Evolutionary conservation across 2,329 filamentous ascomycete species (phyloP), one percentile per base, ranked within the genome.

Genomic region (Fusarium graminum): DNA sequence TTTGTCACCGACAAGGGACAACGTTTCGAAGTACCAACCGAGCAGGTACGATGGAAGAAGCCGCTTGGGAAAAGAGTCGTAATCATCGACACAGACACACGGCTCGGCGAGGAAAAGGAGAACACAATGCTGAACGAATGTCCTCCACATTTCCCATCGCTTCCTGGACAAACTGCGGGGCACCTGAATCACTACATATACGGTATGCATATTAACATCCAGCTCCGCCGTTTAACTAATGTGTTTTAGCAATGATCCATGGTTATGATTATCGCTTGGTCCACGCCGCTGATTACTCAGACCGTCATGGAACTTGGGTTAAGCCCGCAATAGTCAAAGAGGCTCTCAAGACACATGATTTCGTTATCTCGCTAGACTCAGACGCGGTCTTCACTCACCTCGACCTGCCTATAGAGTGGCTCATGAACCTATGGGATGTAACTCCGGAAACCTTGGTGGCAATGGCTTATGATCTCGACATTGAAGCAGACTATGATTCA

Each of bases 221-320:
- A 6, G 2, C 7, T 12, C 10, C 2, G 10, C 10, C 2, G 2
- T 19, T 1, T 25, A 2, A 13, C 30, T 65, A 10, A 56, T 6
- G 0, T 1, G 17, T 5, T 0, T 2, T 1, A 74, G 72, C 72
- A 10, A 65, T 74, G 68, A 81, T 84, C 45, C 82, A 84, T 68
- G 81, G 81, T 7, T 83, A 83, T 70, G 80, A 82, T 49, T 83
- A 83, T 69, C 81, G 81, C 32, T 79, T 82, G 52, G 77, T 83
- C 29, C 79, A 77, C 56, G 79, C 79, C 6, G 75, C 79, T 28
- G 75, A 78, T 30, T 79, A 80, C 51, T 64, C 71, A 3, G 77
- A 80, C 50, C 79, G 80, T 49, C 78, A 77, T 68, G 77, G 78
- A 26, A 83, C 81, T 16, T 84, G 82, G 82, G 78, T 80, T 38